Base-by-base conservation (phyloP, 2,329 filamentous ascomycete genomes). In the Cordyceps pruinosa region DNA sequence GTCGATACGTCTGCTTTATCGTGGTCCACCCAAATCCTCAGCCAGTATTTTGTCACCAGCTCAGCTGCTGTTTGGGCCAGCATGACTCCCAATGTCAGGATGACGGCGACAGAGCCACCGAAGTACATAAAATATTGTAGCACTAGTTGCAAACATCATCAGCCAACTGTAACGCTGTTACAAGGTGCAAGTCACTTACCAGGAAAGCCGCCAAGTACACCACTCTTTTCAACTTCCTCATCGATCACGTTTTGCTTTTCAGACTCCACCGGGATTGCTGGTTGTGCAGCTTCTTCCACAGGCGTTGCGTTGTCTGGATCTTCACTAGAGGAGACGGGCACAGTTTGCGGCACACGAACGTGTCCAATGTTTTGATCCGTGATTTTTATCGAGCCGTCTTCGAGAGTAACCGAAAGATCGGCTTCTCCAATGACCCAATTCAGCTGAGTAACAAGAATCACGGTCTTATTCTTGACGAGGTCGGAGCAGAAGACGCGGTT, bases 401-500 rank as follows among this genome's bases (percentile, higher is more conserved):
- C 77, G 17, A 82, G 66, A 0, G 63, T 62, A 35, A 81, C 65
- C 7, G 72, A 67, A 8, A 79, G 64, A 58, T 81, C 79, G 7
- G 77, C 76, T 62, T 82, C 78, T 3, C 73, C 70, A 0, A 76
- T 69, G 42, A 81, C 73, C 78, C 78, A 81, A 1, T 75, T 76
- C 32, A 80, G 64, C 61, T 84, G 82, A 2, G 80, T 83, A 4
- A 84, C 81, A 15, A 85, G 70, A 7, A 85, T 75, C 1, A 78
- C 73, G 1, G 82, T 85, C 35, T 81, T 72, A 9, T 76, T 78
- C 21, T 71, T 72, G 9, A 85, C 70, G 25, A 85, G 64, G 42
- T 81, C 78, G 41, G 75, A 72, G 58, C 81, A 83, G 63, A 85
- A 84, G 61, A 79, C 83, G 56, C 76, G 71, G 57, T 81, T 75